Base-by-base conservation (phyloP, 2,329 filamentous ascomycete genomes). In the Aspergillus thermomutatus region DNA sequence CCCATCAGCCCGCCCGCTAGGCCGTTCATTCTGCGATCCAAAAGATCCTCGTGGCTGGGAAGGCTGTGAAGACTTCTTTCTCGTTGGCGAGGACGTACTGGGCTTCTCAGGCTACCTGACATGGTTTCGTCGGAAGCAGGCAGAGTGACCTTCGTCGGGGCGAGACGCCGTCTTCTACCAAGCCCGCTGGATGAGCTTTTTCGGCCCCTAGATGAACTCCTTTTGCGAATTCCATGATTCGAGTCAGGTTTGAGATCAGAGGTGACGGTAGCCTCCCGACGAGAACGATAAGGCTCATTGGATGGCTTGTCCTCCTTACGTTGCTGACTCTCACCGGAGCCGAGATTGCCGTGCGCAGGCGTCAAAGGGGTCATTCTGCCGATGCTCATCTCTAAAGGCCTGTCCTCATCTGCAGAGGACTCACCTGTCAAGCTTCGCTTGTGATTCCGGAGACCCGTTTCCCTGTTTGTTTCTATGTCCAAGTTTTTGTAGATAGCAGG, bases 301-400 rank as follows among this genome's bases (percentile, higher is more conserved):
- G 11, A 14, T 4, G 11, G 21, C 11, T 1, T 26, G 43, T 46
- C 23, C 10, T 46, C 43, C 41, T 45, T 21, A 10, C 19, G 55
- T 48, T 45, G 55, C 23, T 52, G 52, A 26, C 52, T 14, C 25
- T 46, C 43, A 3, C 49, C n/a, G n/a, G 31, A 34, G 50, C 52
- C 21, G 23, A 55, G 59, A 55, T 65, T 54, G 25, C 60, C 49
- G 81, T 49, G 10, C n/a, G 53, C 23, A 4, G 56, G 50, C 9
- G 50, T 53, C 28, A 69, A 34, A 6, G 70, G 64, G 1, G 64
- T 66, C 49, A 73, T 56, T 31, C 62, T 72, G 27, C 61, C 83
- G 79, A 87, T 84, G 64, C 83, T 86, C 79, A 96, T 96, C 74
- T 96, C 92, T 9, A 97, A 73, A 3, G 91, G 90, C 21, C 80